Evolutionary conservation across 1,139 yeast genomes (phyloP).

Genomic region (Candida gigantensis): DNA sequence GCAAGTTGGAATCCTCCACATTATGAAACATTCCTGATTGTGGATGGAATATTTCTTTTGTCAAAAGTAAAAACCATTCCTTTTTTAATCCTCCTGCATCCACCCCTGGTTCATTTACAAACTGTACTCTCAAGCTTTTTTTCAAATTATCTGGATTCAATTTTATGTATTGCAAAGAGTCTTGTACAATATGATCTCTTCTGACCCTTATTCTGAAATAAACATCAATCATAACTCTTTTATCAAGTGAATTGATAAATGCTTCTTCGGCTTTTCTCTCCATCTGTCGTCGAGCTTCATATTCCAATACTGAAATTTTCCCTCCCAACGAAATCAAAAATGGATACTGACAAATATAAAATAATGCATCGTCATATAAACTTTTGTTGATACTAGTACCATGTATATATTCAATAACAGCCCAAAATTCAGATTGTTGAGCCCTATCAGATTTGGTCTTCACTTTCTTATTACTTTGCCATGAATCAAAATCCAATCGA

Average conservation of each 20-base stretch:
- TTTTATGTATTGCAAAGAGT: conserved; percentile 70
- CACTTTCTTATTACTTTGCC: conserved; percentile 54
- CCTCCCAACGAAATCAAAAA: conserved; percentile 79
- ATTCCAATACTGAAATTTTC: conserved; percentile 76
- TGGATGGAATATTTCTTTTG: conserved; percentile 68
- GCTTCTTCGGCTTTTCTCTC: conserved; percentile 90
- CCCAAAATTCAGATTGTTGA: conserved; percentile 32
- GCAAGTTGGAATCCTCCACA: conserved; percentile 66
- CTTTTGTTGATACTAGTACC: conserved; percentile 31
- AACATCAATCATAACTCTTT: conserved; percentile 61
- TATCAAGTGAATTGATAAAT: conserved; percentile 71
- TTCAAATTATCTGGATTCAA: conserved; percentile 62
- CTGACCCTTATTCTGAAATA: conserved; percentile 69
- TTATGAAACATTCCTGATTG: conserved; percentile 60
- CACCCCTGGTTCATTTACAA: conserved; percentile 83
- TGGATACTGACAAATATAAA: conserved; percentile 80
- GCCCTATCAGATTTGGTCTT: conserved; percentile 9
- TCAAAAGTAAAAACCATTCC: conserved; percentile 85
- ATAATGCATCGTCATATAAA: conserved; percentile 29
- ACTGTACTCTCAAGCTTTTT: conserved; percentile 76
- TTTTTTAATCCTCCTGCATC: conserved; percentile 94
- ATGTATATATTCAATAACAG: conserved; percentile 49
- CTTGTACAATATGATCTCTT: conserved; percentile 66
- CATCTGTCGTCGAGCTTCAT: conserved; percentile 82
- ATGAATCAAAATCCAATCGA: conserved; percentile 75